phyloP scores from a whole-genome alignment of 1,139 yeast genomes.

The Suhomyces wounanorum region DNA sequence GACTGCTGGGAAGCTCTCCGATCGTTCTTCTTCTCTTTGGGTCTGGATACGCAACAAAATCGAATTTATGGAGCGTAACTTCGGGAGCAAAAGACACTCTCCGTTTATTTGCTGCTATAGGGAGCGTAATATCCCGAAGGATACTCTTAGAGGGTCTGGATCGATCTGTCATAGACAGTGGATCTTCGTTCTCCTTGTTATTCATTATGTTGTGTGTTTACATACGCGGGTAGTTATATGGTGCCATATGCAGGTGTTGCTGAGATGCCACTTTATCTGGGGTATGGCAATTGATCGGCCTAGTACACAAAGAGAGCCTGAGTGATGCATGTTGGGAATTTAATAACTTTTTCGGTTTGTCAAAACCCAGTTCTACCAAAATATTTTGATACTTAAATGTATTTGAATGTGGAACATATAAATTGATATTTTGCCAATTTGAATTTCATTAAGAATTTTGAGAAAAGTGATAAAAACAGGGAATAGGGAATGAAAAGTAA shows the following conservation, averaged over 20 bases:
- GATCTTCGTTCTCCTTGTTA: constrained; percentile 13
- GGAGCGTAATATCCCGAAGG: constrained; percentile 30
- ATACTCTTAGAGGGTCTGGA: constrained; percentile 28
- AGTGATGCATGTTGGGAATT: no score
- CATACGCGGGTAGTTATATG: background rate
- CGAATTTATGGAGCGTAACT: constrained; percentile 69
- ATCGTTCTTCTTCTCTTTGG: constrained; percentile 20
- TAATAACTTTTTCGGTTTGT: no score
- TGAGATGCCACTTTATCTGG: background rate
- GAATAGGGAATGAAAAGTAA: no score
- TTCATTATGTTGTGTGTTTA: constrained; percentile 5
- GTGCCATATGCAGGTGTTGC: background rate
- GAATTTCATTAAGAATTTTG: no score
- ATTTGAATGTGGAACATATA: no score
- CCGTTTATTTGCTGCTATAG: constrained; percentile 33
- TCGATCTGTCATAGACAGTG: constrained; percentile 12
- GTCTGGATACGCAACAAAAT: constrained; percentile 38
- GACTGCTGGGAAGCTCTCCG: constrained; percentile 12
- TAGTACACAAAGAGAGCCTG: no score
- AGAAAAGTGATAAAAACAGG: no score
- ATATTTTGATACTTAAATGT: no score
- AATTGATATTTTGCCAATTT: no score
- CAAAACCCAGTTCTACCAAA: no score
- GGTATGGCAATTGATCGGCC: background rate
- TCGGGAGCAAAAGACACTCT: constrained; percentile 78